phyloP scores from a whole-genome alignment of 2,329 filamentous ascomycete species.

The Phialophora tarda region DNA sequence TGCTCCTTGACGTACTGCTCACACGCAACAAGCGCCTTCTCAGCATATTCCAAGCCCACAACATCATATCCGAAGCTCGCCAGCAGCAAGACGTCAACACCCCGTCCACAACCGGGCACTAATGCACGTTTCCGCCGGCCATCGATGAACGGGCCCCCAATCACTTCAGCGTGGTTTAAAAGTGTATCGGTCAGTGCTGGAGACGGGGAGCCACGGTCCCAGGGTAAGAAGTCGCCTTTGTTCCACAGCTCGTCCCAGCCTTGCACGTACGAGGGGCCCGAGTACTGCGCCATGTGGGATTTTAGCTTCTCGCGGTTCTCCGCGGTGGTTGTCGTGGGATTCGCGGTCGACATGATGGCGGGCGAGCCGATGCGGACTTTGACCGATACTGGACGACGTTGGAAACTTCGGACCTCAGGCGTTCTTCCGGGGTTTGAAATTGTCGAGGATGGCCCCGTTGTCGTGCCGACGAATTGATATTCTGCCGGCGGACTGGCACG shows the following conservation, averaged over 20 bases:
- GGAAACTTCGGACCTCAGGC: neutral
- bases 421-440: neutral
- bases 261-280: slow-evolving; percentile 49
- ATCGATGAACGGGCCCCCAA: slow-evolving; percentile 46
- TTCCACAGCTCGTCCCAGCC: slow-evolving; percentile 65
- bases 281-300: slow-evolving; percentile 51
- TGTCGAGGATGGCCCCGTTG: neutral
- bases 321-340: slow-evolving; percentile 8
- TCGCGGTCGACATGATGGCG: slow-evolving; percentile 13
- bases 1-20: slow-evolving; percentile 44
- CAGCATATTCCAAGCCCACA: slow-evolving; percentile 72
- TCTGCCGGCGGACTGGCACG: neutral
- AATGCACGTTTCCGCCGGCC: slow-evolving; percentile 62
- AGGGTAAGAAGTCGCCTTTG: slow-evolving; percentile 59
- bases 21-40: slow-evolving; percentile 52
- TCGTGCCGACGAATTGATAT: neutral
- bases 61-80: slow-evolving; percentile 77
- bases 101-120: slow-evolving; percentile 81
- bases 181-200: slow-evolving; percentile 64
- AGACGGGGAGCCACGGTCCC: slow-evolving; percentile 64
- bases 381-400: neutral
- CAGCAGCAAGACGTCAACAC: slow-evolving; percentile 79
- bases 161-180: slow-evolving; percentile 44
- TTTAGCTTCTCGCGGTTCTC: slow-evolving; percentile 36
- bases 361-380: slow-evolving; percentile 2